phyloP scores from a whole-genome alignment of 2,329 filamentous ascomycete species.

The Aureobasidium vineae region DNA sequence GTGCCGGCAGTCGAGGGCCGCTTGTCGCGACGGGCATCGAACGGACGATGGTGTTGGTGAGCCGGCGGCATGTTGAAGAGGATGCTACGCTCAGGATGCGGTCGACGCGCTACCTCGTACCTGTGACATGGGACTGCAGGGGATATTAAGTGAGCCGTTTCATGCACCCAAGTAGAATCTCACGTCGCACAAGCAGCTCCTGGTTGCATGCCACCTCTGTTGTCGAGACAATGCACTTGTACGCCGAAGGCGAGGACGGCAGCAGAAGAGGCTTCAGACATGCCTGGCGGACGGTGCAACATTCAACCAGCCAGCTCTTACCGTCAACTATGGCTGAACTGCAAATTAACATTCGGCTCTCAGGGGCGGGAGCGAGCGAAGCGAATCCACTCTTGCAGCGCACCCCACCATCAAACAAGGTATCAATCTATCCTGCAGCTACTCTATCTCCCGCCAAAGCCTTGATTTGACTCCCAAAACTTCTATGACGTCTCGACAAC shows the following conservation, averaged over 20 bases:
- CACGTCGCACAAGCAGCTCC: slow-evolving; percentile 10
- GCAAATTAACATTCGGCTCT: slow-evolving; percentile 14
- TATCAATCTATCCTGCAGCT: not conserved
- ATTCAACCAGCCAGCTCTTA: not conserved
- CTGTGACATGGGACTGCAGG: slow-evolving; percentile 24
- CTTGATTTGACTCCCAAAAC: not conserved
- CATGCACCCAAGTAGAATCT: not conserved
- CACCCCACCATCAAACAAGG: not conserved
- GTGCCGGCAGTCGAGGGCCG: slow-evolving; percentile 36
- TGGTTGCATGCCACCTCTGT: slow-evolving; percentile 1
- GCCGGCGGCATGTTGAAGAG: not conserved
- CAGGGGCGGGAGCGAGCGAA: not conserved
- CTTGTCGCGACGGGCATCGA: slow-evolving; percentile 12
- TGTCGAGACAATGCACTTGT: slow-evolving; percentile 10
- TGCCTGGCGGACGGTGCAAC: not conserved
- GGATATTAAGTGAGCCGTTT: slow-evolving; percentile 8
- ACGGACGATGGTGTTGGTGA: slow-evolving; percentile 1
- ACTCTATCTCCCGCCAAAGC: not conserved
- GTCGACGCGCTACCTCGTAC: slow-evolving; percentile 9
- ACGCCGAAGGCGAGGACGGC: not conserved
- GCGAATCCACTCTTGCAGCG: not conserved
- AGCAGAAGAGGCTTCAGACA: not conserved
- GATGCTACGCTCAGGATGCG: not conserved
- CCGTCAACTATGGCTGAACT: not conserved
- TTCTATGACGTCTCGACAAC: slow-evolving; percentile 6